Evolutionary conservation across 495 filamentous ascomycete genomes (phyloP), one percentile per base, ranked within the genome.

Genomic region (Penicillium odoratum): DNA sequence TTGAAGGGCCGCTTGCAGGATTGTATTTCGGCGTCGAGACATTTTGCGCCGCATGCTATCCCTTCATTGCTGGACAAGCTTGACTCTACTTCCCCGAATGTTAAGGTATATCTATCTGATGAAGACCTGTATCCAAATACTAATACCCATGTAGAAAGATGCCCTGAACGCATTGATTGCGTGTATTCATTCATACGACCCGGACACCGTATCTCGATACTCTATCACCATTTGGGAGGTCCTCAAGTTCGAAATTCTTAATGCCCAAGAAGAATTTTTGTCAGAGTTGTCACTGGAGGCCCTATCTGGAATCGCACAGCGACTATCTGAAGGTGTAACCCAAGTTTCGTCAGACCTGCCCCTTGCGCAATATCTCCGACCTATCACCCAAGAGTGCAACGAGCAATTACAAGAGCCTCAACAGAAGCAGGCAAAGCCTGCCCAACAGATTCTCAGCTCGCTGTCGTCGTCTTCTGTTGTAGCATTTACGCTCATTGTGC

Each of bases 171-270:
- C 86, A 9, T 75, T 91, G 52, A 73, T 78, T 48, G 80, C 85
- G 3, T 89, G 85, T 59, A 79, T 87, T 48, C 58, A 68, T 6
- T 79, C 81, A 4, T 91, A 90, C 56, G 82, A 82, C 31, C 72
- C 84, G 0, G 74, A 78, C 30, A 87, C 84, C 2, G 78, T 90
- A n/a, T 84, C 85, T 8, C 79, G 76, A n/a, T 86, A 85, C 65
- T 88, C 86, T 4, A 78, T 84, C 40, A 87, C 84, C 11, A 73
- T 91, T 5, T 91, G 88, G 88, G 88, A 89, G 57, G 79, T 86
- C 10, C 64, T 91, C 29, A 91, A 90, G 63, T 91, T 87, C 58
- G 88, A 91, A 61, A 81, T 91, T n/a, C 76, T 91, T 11, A 88
- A 88, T 62, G 81, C 84, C 1, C 85, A 89, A 66, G 87, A 90